Base-by-base conservation (phyloP, 257 asterid genomes). In the Fraxinus anomala region DNA sequence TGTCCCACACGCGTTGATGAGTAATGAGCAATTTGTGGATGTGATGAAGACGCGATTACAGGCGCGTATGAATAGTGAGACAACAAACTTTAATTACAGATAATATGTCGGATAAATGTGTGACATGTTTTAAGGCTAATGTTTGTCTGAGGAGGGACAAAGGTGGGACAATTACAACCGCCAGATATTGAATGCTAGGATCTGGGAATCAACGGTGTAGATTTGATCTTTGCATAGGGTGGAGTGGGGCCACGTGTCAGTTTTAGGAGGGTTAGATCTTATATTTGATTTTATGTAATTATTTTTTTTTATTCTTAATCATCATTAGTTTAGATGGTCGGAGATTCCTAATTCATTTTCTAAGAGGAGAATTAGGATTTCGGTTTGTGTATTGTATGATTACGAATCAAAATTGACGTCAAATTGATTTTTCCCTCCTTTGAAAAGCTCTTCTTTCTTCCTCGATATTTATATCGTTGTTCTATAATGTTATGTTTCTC, bases 141-240 rank as follows among this genome's bases (percentile, higher is more conserved):
- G 71, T 24, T 44, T 26, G 42, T 24, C 0, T 39, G 21, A 2
- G 19, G 26, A 80, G 81, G 85, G 63, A 80, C 82, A 80, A 2
- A 1, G n/a, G 66, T 76, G 86, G 86, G 92, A 85, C 91, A 85
- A 69, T 72, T 66, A n/a, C 89, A 81, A 82, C 87, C 66, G 83
- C 87, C 76, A 74, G 33, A n/a, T 81, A 82, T 79, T 87, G 56
- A 85, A 84, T 47, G 75, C 75, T 54, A 80, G 79, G 88, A 85
- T 74, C 88, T 81, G 31, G 24, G 1, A 5, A 77, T 76, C 36
- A 1, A 85, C 88, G 88, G 83, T n/a, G 16, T 56, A 8, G 82
- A 82, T 81, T 4, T 28, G 6, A 3, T 51, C 66, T 36, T 14
- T 24, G 10, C 44, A 39, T 39, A 2, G 6, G 6, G 16, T 10